These are phyloP conservation scores for Peltaster fructicola DNA, from an alignment of 2,329 filamentous ascomycete species.

Conservation along the genomic window DNA sequence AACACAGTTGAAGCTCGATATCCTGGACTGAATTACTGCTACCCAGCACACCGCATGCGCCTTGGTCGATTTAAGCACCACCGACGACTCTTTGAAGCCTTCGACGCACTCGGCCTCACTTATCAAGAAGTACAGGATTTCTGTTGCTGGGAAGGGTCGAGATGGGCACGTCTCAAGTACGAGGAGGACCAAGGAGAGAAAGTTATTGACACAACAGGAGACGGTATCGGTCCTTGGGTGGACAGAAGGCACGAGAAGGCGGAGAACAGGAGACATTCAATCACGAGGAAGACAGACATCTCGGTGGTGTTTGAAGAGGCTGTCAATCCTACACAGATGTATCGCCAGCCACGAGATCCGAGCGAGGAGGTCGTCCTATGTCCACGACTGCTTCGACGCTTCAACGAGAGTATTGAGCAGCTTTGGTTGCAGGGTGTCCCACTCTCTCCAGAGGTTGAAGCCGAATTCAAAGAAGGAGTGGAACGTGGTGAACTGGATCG, in stretches of 20 bases:
- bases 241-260: constrained; percentile 11
- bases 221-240: constrained; percentile 48
- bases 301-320: constrained; percentile 15
- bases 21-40: constrained; percentile 61
- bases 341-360: no score
- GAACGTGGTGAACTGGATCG: no score
- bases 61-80: constrained; percentile 63
- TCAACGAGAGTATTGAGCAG: no score
- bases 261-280: constrained; percentile 12
- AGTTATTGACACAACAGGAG: constrained; percentile 54
- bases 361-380: no score
- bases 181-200: constrained; percentile 55
- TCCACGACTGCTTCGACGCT: no score
- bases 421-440: no score
- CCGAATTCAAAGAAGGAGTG: no score
- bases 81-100: constrained; percentile 56
- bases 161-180: constrained; percentile 66
- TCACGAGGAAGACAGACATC: constrained; percentile 18
- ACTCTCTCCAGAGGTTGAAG: no score
- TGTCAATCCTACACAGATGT: constrained; percentile 6
- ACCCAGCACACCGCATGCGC: constrained; percentile 57
- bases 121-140: constrained; percentile 50
- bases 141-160: constrained; percentile 69
- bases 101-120: constrained; percentile 52
- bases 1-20: constrained; percentile 68